Percentiles rank a stretch among this genome's conserved stretches.
These are phyloP conservation scores for Podospora tetraspora DNA, from an alignment of 495 filamentous ascomycete species.

Conservation along the genomic window DNA sequence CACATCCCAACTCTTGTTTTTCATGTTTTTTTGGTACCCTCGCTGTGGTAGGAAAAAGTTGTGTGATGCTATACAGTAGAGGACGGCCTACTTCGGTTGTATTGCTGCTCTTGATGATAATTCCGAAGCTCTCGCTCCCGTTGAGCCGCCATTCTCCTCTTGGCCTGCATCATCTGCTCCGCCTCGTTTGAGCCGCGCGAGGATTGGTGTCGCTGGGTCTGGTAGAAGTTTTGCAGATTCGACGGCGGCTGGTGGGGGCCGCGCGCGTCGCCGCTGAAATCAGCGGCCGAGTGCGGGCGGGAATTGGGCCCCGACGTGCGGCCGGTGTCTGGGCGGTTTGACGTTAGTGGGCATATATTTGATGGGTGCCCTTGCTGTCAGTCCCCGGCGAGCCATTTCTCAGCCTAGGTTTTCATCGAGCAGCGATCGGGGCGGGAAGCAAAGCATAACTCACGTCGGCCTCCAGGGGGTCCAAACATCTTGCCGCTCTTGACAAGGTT, in stretches of 20 bases:
- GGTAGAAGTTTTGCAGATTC: slow-evolving; percentile 90
- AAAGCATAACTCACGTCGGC: slow-evolving; percentile 73
- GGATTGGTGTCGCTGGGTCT: slow-evolving; percentile 85
- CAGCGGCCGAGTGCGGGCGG: slow-evolving; percentile 81
- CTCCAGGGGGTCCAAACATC: slow-evolving; percentile 62
- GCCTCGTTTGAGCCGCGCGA: slow-evolving; percentile 81
- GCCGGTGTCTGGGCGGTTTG: slow-evolving; percentile 31
- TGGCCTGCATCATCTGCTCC: slow-evolving; percentile 97
- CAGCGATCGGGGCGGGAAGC: slow-evolving; percentile 54
- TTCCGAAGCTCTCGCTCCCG: slow-evolving; percentile 98
- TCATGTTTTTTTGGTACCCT: slow-evolving; percentile 33
- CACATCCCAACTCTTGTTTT: slow-evolving; percentile 29
- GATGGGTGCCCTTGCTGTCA: slow-evolving; percentile 20
- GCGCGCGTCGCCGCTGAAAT: slow-evolving; percentile 62
- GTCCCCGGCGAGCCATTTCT: slow-evolving; percentile 37
- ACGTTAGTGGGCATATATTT: neutral
- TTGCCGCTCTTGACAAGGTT: slow-evolving; percentile 96
- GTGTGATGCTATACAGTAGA: slow-evolving; percentile 52
- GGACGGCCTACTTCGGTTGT: slow-evolving; percentile 88
- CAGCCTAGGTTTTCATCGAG: slow-evolving; percentile 54
- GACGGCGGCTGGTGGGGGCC: slow-evolving; percentile 65
- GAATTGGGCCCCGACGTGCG: slow-evolving; percentile 38
- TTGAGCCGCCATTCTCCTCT: slow-evolving; percentile 96
- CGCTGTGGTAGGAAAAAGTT: slow-evolving; percentile 48
- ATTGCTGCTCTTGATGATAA: slow-evolving; percentile 99